A percentile compares a stretch with the other conserved stretches of the same genome.
phyloP scores from a whole-genome alignment of 495 filamentous ascomycete genomes.

The Cenococcum geophilum region DNA sequence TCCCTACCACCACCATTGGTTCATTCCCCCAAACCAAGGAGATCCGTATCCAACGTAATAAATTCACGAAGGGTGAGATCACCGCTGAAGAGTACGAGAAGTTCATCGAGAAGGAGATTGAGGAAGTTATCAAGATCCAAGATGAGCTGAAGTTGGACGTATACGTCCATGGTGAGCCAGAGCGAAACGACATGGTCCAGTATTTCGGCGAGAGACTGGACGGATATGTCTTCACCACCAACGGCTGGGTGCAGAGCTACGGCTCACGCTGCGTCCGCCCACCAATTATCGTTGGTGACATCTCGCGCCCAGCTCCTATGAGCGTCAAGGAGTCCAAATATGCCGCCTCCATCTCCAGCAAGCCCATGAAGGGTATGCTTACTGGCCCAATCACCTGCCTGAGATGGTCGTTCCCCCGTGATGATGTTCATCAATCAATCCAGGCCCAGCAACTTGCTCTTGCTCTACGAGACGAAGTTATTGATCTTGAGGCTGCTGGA shows the following conservation, averaged over 20 bases:
- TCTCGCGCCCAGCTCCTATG: constrained; percentile 93
- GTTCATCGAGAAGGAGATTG: constrained; percentile 98
- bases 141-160: constrained; percentile 96
- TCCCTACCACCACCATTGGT: constrained; percentile 98
- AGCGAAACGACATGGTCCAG: constrained; percentile 99
- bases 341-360: constrained; percentile 88
- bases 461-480: constrained; percentile 94
- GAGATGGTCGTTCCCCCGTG: constrained; percentile 99
- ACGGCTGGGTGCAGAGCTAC: constrained; percentile 97
- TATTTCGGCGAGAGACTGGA: constrained; percentile 97
- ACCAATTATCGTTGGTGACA: constrained; percentile 96
- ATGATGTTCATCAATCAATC: constrained; percentile 96
- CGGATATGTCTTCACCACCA: constrained; percentile 97
- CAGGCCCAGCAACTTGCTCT: constrained; percentile 98
- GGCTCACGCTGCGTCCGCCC: constrained; percentile 96
- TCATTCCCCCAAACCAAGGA: constrained; percentile 99
- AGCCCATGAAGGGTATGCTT: constrained; percentile 99
- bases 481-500: constrained; percentile 93
- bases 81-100: constrained; percentile 84
- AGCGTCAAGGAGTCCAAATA: constrained; percentile 99
- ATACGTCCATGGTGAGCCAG: constrained; percentile 95
- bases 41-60: constrained; percentile 91
- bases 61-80: constrained; percentile 98
- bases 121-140: constrained; percentile 87
- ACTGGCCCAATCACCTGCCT: constrained; percentile 98